Conservation (phyloP, 2,329 filamentous ascomycete genomes). For the Exophiala bonariae region DNA sequence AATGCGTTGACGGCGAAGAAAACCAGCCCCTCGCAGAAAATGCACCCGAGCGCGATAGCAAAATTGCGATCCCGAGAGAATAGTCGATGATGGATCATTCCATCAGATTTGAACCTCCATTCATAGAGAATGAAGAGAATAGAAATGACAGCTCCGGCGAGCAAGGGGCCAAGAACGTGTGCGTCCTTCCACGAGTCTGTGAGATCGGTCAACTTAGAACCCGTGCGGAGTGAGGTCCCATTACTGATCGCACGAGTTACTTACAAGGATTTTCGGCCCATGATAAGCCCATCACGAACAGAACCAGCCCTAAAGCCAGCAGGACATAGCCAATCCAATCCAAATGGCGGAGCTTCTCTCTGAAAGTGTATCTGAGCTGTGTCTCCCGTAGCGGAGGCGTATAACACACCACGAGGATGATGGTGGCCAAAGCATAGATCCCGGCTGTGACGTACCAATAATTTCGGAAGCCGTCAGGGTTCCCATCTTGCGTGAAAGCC, state of each 20-base stretch:
- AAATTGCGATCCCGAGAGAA: not conserved
- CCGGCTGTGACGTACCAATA: conserved; percentile 13
- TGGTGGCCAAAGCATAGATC: conserved; percentile 2
- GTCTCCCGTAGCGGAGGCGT: conserved; percentile 6
- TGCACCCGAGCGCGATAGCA: not conserved
- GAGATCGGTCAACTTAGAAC: not conserved
- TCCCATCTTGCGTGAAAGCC: conserved; percentile 1
- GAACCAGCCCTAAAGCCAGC: not conserved
- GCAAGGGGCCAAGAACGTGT: not conserved
- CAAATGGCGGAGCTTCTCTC: not conserved
- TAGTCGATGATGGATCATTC: conserved; percentile 11
- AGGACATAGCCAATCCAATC: not conserved
- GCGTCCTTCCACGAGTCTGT: not conserved
- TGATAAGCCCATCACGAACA: too few relatives aligned
- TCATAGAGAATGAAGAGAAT: not conserved
- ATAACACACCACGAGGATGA: conserved; percentile 8
- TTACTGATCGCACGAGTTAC: too few relatives aligned
- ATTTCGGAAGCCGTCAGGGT: conserved; percentile 9
- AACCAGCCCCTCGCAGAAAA: conserved; percentile 60
- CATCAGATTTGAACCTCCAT: not conserved
- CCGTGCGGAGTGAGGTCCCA: not conserved
- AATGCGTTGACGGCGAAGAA: conserved; percentile 50
- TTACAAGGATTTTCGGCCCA: too few relatives aligned
- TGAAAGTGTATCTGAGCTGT: not conserved
- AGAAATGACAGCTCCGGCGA: not conserved